Conservation (phyloP, 2,329 filamentous ascomycete genomes). For the Sporothrix mexicana region DNA sequence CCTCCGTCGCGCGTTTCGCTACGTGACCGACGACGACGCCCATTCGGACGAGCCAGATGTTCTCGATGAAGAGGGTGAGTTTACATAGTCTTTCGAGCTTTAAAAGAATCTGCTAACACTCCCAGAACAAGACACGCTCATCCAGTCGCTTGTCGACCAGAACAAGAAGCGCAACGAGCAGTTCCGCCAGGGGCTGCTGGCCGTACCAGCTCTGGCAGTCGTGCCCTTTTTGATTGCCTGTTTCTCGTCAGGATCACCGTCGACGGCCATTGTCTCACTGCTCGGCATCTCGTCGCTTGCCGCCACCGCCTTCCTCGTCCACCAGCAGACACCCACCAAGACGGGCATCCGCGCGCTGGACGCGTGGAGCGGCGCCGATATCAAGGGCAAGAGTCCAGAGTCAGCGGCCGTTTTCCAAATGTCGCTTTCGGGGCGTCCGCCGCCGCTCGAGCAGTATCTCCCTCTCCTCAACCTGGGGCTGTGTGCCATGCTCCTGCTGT, state of each 20-base stretch:
- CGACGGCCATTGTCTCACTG: conserved; percentile 52
- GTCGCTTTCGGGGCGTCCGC: conserved; percentile 1
- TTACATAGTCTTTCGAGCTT: neutral
- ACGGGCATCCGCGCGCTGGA: conserved; percentile 62
- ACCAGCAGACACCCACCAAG: conserved; percentile 58
- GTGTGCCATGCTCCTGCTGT: conserved; percentile 57
- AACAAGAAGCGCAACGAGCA: conserved; percentile 64
- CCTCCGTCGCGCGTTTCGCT: conserved; percentile 77
- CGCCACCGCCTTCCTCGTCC: conserved; percentile 66
- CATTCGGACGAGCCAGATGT: conserved; percentile 62
- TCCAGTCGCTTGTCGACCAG: conserved; percentile 58
- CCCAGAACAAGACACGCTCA: conserved; percentile 69
- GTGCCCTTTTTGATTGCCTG: conserved; percentile 45
- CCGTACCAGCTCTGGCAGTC: conserved; percentile 50
- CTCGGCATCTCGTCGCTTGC: conserved; percentile 68
- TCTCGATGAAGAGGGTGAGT: conserved; percentile 75
- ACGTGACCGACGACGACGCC: conserved; percentile 67
- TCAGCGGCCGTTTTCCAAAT: neutral
- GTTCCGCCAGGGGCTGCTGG: conserved; percentile 61
- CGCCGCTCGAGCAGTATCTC: conserved; percentile 62
- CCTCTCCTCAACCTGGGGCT: conserved; percentile 66
- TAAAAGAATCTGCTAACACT: neutral
- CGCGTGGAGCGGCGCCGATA: conserved; percentile 46
- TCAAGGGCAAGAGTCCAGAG: conserved; percentile 36
- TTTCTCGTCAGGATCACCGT: conserved; percentile 41